phyloP scores from a whole-genome alignment of 2,329 filamentous ascomycete species.

The Trichoderma lentiforme region DNA sequence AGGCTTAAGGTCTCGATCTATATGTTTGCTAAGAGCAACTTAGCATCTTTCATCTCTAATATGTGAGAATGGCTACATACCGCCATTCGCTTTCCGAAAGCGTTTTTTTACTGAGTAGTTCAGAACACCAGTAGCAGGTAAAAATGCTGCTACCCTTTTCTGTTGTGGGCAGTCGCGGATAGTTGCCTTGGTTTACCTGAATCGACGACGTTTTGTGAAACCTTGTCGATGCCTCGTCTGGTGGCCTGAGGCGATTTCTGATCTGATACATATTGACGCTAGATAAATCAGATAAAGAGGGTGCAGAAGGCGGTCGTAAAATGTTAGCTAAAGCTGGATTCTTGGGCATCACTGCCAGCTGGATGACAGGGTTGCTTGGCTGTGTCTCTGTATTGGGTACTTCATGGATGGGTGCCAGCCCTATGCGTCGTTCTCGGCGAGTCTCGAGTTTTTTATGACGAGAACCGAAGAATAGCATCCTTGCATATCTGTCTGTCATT shows the following conservation, averaged over 20 bases:
- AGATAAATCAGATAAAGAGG: background rate
- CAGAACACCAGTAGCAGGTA: background rate
- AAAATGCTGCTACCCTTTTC: background rate
- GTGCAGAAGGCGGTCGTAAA: background rate
- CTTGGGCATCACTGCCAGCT: background rate
- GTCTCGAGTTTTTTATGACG: background rate
- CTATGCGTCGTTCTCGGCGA: background rate
- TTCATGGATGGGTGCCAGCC: background rate
- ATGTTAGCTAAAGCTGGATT: background rate
- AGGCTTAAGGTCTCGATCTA: constrained; percentile 19
- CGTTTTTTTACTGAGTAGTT: background rate
- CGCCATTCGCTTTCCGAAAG: background rate
- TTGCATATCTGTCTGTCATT: background rate
- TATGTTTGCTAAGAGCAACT: constrained; percentile 1
- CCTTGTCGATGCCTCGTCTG: background rate
- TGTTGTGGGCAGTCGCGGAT: background rate
- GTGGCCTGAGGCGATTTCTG: background rate
- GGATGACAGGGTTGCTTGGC: background rate
- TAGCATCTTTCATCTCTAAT: background rate
- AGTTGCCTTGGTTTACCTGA: constrained; percentile 5
- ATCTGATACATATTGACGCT: constrained; percentile 1
- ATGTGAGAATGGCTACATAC: background rate
- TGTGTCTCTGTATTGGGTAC: background rate
- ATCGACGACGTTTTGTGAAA: constrained; percentile 4
- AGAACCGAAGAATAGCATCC: background rate